A percentile compares a stretch with the other conserved stretches of the same genome.
Evolutionary conservation across 1,139 yeast genomes (phyloP).

Genomic region (Sugiyamaella pinicola): DNA sequence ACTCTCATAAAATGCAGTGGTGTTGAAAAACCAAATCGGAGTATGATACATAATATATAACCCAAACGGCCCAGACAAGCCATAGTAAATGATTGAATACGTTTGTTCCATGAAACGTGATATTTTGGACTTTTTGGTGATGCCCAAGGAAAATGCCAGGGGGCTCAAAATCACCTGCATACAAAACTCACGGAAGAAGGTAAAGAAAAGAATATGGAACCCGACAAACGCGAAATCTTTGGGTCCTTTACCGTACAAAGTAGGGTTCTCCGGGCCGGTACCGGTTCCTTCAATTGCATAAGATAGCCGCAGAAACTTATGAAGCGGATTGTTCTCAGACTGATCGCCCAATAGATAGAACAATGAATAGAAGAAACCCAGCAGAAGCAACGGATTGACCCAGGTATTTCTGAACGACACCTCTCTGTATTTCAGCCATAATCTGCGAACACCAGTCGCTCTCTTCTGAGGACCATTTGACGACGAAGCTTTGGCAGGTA

Average conservation of each 20-base stretch:
- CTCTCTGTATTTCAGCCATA: constrained; percentile 61
- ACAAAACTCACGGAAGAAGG: constrained; percentile 84
- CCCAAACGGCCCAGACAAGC: constrained; percentile 82
- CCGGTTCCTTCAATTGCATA: constrained; percentile 56
- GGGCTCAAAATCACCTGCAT: constrained; percentile 86
- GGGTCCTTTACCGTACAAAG: constrained; percentile 77
- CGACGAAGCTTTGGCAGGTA: neutral
- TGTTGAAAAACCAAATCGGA: constrained; percentile 88
- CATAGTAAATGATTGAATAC: constrained; percentile 80
- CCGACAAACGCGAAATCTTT: constrained; percentile 80
- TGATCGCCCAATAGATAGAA: constrained; percentile 45
- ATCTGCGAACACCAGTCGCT: constrained; percentile 25
- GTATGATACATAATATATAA: constrained; percentile 80
- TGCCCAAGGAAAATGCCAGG: constrained; percentile 57
- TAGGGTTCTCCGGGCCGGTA: constrained; percentile 29
- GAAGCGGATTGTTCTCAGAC: constrained; percentile 61
- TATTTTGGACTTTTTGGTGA: constrained; percentile 59
- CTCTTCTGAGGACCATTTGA: constrained; percentile 4
- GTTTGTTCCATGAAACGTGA: constrained; percentile 92
- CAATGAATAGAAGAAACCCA: constrained; percentile 42
- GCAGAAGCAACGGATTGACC: constrained; percentile 62
- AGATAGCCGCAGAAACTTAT: constrained; percentile 67
- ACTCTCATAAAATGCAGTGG: constrained; percentile 71
- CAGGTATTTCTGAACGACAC: constrained; percentile 73
- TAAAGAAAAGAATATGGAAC: constrained; percentile 82